phyloP scores from a whole-genome alignment of 2,329 filamentous ascomycete genomes.

The Nemania diffusa region DNA sequence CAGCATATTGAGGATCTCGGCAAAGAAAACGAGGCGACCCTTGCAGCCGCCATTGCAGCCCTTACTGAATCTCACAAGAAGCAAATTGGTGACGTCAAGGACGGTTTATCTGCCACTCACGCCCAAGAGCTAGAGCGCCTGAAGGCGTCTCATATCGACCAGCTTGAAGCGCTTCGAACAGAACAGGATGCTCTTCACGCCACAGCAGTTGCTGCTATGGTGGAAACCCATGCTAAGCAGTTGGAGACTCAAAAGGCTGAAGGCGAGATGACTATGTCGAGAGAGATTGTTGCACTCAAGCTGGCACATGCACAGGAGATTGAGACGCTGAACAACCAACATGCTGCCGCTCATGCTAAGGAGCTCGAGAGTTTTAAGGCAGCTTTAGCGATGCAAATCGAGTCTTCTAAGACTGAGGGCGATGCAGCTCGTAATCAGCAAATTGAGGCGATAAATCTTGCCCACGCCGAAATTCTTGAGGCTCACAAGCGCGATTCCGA shows the following conservation, averaged over 20 bases:
- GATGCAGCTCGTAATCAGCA: conserved; percentile 45
- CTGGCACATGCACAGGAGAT: conserved; percentile 46
- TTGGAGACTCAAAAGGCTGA: conserved; percentile 45
- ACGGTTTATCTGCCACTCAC: conserved; percentile 33
- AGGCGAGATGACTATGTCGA: conserved; percentile 41
- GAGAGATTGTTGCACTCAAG: conserved; percentile 46
- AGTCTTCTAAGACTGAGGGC: conserved; percentile 49
- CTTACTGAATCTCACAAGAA: conserved; percentile 32
- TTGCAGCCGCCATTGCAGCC: conserved; percentile 40
- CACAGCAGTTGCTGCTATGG: conserved; percentile 43
- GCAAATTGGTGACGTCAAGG: conserved; percentile 36
- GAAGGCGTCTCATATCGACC: conserved; percentile 33
- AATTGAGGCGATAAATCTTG: conserved; percentile 48
- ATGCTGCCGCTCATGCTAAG: conserved; percentile 46
- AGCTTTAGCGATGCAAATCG: conserved; percentile 48
- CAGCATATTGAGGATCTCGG: conserved; percentile 39
- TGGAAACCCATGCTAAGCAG: conserved; percentile 43
- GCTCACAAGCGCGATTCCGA: conserved; percentile 48
- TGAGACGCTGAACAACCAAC: conserved; percentile 44
- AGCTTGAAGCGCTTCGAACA: conserved; percentile 41
- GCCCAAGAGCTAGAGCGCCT: conserved; percentile 39
- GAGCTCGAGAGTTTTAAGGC: conserved; percentile 49
- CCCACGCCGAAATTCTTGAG: conserved; percentile 48
- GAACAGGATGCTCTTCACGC: conserved; percentile 40
- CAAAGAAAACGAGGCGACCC: conserved; percentile 38